phyloP scores from a whole-genome alignment of 176 grass and related monocot genomes.

The Typha latifolia region DNA sequence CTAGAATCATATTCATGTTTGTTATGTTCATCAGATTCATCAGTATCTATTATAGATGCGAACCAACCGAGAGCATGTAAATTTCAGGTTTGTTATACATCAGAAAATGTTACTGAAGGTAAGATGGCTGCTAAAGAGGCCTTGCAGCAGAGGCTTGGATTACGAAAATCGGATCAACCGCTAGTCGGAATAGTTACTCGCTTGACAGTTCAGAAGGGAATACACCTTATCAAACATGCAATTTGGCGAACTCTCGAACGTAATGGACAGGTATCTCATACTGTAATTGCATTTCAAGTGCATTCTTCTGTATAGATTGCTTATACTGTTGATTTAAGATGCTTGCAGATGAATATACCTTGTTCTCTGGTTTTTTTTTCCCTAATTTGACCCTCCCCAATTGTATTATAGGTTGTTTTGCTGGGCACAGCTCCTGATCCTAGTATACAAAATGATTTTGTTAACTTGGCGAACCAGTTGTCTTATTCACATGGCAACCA shows the following conservation, averaged over 20 bases:
- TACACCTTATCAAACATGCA: slow-evolving; percentile 97
- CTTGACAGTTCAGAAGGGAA: slow-evolving; percentile 88
- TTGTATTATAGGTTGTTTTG: slow-evolving; percentile 60
- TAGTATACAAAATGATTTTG: slow-evolving; percentile 78
- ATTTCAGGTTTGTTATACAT: slow-evolving; percentile 61
- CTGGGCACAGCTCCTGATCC: slow-evolving; percentile 87
- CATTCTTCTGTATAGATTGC: too few species aligned
- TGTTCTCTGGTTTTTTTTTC: too few species aligned
- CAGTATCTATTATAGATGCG: too few species aligned
- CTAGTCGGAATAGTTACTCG: slow-evolving; percentile 81
- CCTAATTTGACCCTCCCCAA: not conserved
- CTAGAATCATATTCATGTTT: too few species aligned
- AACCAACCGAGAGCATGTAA: too few species aligned
- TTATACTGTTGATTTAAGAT: too few species aligned
- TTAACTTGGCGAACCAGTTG: slow-evolving; percentile 50
- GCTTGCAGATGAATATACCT: too few species aligned
- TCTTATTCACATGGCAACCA: slow-evolving; percentile 54
- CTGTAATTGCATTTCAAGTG: too few species aligned
- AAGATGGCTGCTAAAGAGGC: slow-evolving; percentile 80
- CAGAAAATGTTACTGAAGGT: slow-evolving; percentile 77
- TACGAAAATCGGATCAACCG: slow-evolving; percentile 53
- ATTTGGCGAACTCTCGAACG: slow-evolving; percentile 55
- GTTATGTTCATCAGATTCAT: too few species aligned
- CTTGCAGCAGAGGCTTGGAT: slow-evolving; percentile 74
- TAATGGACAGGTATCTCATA: slow-evolving; percentile 49